Base-by-base conservation (phyloP, 495 filamentous ascomycete genomes). In the Poronia punctata region DNA sequence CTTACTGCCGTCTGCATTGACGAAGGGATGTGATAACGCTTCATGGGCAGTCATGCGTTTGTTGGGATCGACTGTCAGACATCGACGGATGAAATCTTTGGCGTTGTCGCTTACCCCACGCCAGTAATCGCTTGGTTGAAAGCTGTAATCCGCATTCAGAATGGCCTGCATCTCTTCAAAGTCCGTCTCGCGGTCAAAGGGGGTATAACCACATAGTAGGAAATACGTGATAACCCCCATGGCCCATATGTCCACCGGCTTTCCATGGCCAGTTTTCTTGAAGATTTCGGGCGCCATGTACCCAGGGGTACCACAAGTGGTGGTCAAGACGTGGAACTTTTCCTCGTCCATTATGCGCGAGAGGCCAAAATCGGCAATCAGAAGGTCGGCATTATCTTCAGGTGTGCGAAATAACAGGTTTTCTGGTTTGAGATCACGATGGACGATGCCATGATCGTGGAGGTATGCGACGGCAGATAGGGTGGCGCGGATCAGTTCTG, bases 101-200 rank as follows among this genome's bases (percentile, higher is more conserved):
- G 92, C 92, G 48, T 50, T 67, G 30, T 82, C 72, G n/a, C 84
- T 89, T 40, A 98, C 88, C 40, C 83, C 83, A 48, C 88, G 84
- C 92, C 93, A 98, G 73, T 95, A 96, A 53, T 97, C 90, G 37
- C 85, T 61, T 4, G 92, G 92, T n/a, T 84, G 88, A 64, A 97
- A 98, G 59, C 76, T 81, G 70, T 97, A 98, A 68, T 97, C 88
- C 20, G 93, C 92, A 36, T 86, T 81, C 26, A 97, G 76, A 62
- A 98, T 98, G 42, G 93, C 92, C 67, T 97, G 88, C 89, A 98
- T 95, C 71, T 98, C 92, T 64, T 98, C 92, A 50, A 96, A 79
- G 62, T 98, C 94, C 34, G 80, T 88, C 60, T 98, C 92, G 15
- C 93, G 84, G 68, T 98, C 92, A 59, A 98, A 98, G 38, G 93